phyloP scores from a whole-genome alignment of 176 grass and related monocot species.

The Calamus simplicifolius region DNA sequence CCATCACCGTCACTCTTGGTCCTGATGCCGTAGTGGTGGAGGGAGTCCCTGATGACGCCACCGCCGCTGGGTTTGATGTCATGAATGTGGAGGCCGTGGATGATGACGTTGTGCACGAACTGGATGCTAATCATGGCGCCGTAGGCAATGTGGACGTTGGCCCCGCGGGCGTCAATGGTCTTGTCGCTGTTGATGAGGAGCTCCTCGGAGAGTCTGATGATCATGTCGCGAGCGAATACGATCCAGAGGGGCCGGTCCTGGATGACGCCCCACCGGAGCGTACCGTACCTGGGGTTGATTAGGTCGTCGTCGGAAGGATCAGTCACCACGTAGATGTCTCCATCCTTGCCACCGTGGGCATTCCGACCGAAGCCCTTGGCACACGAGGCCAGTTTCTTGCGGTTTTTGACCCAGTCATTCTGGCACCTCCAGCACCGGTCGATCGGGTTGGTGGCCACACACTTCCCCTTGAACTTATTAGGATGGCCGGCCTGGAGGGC shows the following conservation, averaged over 20 bases:
- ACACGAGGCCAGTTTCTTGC: conserved; percentile 47
- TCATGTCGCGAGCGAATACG: conserved; percentile 53
- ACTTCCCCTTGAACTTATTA: conserved; percentile 15
- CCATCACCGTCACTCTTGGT: conserved; percentile 12
- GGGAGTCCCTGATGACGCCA: conserved; percentile 8
- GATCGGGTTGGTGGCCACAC: conserved; percentile 69
- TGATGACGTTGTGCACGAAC: conserved; percentile 10
- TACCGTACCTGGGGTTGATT: conserved; percentile 36
- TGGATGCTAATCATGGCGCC: conserved; percentile 29
- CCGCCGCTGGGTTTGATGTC: conserved; percentile 2
- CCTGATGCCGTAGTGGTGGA: background rate
- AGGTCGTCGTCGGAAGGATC: conserved; percentile 46
- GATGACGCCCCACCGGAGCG: conserved; percentile 57
- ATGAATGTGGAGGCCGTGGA: conserved; percentile 10
- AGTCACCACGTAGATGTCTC: conserved; percentile 54
- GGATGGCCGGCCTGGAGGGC: background rate
- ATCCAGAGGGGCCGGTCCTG: conserved; percentile 67
- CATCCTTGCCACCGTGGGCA: conserved; percentile 36
- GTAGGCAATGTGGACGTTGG: conserved; percentile 50
- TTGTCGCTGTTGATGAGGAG: conserved; percentile 62
- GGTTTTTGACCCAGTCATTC: conserved; percentile 45
- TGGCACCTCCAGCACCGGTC: conserved; percentile 82
- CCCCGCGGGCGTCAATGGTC: conserved; percentile 77
- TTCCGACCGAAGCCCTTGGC: conserved; percentile 50
- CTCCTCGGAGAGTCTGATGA: conserved; percentile 59